Evolutionary conservation across 306 rosid species (phyloP), one percentile per base, ranked within the genome.

Genomic region (Vicia villosa): DNA sequence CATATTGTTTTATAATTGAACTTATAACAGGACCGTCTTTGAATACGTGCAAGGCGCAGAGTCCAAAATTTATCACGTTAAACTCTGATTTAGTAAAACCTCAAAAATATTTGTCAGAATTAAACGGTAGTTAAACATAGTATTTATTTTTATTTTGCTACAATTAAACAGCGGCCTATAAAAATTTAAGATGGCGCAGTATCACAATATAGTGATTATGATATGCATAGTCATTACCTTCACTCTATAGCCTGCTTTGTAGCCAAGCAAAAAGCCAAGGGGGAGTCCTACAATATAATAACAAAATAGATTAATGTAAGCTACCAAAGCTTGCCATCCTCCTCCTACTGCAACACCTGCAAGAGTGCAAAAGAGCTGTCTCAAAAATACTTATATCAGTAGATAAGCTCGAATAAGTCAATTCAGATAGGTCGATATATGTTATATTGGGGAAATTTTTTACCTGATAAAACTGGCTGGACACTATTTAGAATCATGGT

Each of bases 341-440:
- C 98, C 98, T 84, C 98, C 98, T 30, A 92, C 88, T 43, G 98
- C 98, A 68, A 92, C 96, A 58, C 98, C 98, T 92, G 83, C 47
- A 79, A 69, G n/a, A 61, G 50, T n/a, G 15, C 16, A 70, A 11
- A 10, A 51, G 0, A 52, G 30, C 8, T 0, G 14, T 8, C 14
- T 20, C 30, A 0, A 0, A 51, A 51, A 8, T 49, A 49, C 55
- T 8, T 17, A 50, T 50, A 9, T 50, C 13, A 19, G 14, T 3
- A 50, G 59, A 52, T 21, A 52, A 20, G 0, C 6, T 20, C 28
- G 19, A 51, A 20, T 10, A 21, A 19, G 6, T 5, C 30, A 20
- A 51, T 51, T 3, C 6, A 20, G 21, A 8, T 16, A 51, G 6
- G 3, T 5, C 2, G 3, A 20, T 20, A n/a, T n/a, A n/a, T n/a